These are phyloP conservation scores for Eimeria falciformis DNA, from an alignment of 169 alveolate species.

Conservation along the genomic window DNA sequence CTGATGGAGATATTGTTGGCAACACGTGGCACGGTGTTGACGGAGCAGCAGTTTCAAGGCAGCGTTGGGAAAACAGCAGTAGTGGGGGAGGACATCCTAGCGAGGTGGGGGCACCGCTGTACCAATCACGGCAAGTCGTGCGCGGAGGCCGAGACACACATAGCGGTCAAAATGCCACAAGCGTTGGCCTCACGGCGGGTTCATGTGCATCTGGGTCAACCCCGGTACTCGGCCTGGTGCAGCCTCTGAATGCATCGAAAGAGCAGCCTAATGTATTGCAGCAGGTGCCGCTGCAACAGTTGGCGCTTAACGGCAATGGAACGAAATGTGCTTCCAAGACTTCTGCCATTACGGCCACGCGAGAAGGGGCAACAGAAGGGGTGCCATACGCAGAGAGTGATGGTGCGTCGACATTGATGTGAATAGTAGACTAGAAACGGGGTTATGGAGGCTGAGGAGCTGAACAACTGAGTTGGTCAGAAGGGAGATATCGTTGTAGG, in stretches of 20 bases:
- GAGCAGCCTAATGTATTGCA: not conserved
- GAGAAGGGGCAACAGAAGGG: slow-evolving; percentile 22
- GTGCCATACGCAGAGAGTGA: slow-evolving; percentile 21
- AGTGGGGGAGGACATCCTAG: not conserved
- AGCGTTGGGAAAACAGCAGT: slow-evolving; percentile 42
- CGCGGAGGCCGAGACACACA: slow-evolving; percentile 34
- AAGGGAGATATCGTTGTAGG: too few species aligned
- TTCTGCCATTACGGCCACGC: not conserved
- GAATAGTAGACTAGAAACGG: too few species aligned
- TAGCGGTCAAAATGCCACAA: not conserved
- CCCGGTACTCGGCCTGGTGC: not conserved
- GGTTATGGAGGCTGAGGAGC: too few species aligned
- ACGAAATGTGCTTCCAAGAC: slow-evolving; percentile 26
- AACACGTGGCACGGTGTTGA: not conserved
- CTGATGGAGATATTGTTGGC: slow-evolving; percentile 29
- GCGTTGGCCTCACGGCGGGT: not conserved
- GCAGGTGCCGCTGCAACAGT: slow-evolving; percentile 31
- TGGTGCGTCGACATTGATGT: not conserved
- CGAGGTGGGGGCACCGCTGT: slow-evolving; percentile 7
- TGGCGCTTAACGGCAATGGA: not conserved
- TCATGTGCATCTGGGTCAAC: not conserved
- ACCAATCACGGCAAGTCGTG: slow-evolving; percentile 26
- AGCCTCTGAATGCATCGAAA: not conserved
- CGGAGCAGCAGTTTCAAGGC: slow-evolving; percentile 50
- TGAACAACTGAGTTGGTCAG: too few species aligned